These are phyloP conservation scores for Kurtzmaniella cleridarum DNA, from an alignment of 805 yeast genomes.

Conservation along the genomic window DNA sequence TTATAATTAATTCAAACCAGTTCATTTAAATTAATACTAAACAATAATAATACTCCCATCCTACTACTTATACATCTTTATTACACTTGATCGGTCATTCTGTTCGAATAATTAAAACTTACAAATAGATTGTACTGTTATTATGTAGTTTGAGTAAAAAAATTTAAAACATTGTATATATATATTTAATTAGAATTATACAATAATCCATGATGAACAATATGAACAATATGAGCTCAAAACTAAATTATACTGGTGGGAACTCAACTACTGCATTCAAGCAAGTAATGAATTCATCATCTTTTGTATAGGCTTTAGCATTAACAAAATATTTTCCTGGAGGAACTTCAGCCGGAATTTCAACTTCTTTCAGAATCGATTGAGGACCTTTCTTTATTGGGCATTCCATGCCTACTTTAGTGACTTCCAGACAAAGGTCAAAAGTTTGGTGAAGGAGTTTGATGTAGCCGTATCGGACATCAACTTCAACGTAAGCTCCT, in stretches of 20 bases:
- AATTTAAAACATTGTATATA: no score
- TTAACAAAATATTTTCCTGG: slow-evolving; percentile 86
- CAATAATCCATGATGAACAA: no score
- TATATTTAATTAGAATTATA: no score
- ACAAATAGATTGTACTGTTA: no score
- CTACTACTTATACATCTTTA: no score
- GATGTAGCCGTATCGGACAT: slow-evolving; percentile 89
- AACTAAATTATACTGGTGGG: slow-evolving; percentile 23
- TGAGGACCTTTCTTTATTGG: slow-evolving; percentile 73
- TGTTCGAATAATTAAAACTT: no score
- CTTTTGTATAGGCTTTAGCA: slow-evolving; percentile 86
- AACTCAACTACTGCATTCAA: slow-evolving; percentile 66
- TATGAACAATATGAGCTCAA: no score
- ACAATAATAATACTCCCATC: no score
- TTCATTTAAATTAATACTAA: no score
- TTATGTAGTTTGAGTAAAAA: no score
- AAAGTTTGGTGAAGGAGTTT: slow-evolving; percentile 83
- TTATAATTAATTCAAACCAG: no score
- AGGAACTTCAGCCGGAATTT: slow-evolving; percentile 87
- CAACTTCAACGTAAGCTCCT: slow-evolving; percentile 93
- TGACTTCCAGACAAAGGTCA: slow-evolving; percentile 85
- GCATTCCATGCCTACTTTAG: slow-evolving; percentile 79
- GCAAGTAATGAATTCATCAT: slow-evolving; percentile 80
- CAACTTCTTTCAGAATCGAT: slow-evolving; percentile 63
- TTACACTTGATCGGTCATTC: no score